Evolutionary conservation across 768 basidiomycete genomes (phyloP).

Genomic region (Boletales sp.): DNA sequence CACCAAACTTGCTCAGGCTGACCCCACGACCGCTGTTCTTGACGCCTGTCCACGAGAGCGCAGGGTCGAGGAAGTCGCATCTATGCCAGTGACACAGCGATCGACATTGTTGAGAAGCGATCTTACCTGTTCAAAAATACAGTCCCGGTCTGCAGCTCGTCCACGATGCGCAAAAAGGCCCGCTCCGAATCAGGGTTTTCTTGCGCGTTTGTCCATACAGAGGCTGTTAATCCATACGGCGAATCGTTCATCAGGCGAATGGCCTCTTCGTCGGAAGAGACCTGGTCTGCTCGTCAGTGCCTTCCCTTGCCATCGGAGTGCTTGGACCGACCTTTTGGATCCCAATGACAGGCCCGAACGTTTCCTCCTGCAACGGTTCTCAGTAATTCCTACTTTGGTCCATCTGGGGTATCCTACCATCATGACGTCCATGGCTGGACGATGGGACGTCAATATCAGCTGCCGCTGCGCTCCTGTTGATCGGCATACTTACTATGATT

Average conservation of each 20-base stretch:
- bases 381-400: background rate
- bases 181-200: constrained; percentile 56
- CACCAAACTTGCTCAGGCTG: constrained; percentile 87
- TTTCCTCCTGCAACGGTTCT: constrained; percentile 58
- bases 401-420: constrained; percentile 44
- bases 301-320: background rate
- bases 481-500: constrained; percentile 64
- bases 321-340: constrained; percentile 72
- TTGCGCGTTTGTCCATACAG: constrained; percentile 83
- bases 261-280: constrained; percentile 84
- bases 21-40: constrained; percentile 92
- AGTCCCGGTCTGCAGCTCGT: constrained; percentile 82
- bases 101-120: background rate
- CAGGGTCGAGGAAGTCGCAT: constrained; percentile 90
- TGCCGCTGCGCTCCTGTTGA: background rate
- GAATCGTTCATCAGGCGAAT: constrained; percentile 94
- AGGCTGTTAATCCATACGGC: constrained; percentile 90
- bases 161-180: constrained; percentile 61
- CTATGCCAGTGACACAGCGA: constrained; percentile 31
- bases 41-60: constrained; percentile 90
- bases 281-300: constrained; percentile 36
- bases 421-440: constrained; percentile 88
- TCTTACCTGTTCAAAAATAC: constrained; percentile 84
- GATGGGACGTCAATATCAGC: constrained; percentile 2
- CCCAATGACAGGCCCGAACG: constrained; percentile 91